Base-by-base conservation (phyloP, 495 filamentous ascomycete species). In the Pseudomonodictys pantanalensis region DNA sequence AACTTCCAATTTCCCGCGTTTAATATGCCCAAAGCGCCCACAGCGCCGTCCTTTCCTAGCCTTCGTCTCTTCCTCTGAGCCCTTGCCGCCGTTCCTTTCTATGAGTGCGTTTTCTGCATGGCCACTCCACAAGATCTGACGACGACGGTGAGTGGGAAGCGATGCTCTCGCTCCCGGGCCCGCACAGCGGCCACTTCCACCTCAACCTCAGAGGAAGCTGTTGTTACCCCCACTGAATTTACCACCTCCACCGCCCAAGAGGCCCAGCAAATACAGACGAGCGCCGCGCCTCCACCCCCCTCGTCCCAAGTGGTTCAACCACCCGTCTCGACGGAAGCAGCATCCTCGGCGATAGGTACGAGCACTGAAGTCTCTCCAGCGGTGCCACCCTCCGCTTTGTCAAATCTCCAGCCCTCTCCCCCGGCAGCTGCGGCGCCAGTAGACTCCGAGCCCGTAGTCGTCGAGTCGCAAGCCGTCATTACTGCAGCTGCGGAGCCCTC, bases 41-140 rank as follows among this genome's bases (percentile, higher is more conserved):
- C 46, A 35, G 59, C 51, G 58, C 49, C 47, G 29, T 68, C 51
- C 43, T 47, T 48, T 17, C 43, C 23, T 58, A 38, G 58, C 46
- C 46, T 53, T 42, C 45, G 49, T 54, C 56, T 47, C 25, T 58
- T 58, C 38, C 51, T 63, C 43, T 26, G 42, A 44, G 49, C 47
- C 41, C 50, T 43, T 55, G 56, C 45, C 46, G 50, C 50, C 51
- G 58, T 60, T 61, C 52, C 52, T 60, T 35, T 64, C 55, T 46
- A 56, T 68, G 65, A 54, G 47, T 64, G 33, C 44, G 50, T 59
- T 45, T 55, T 58, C 65, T 58, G 65, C 59, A 68, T 68, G 65
- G 60, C 65, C 26, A 64, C 65, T 57, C 65, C 60, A 17, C 46
- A 53, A 52, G 65, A 57, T 7, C 47, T 45, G 11, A 60, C 48